Conservation (phyloP, 2,329 filamentous ascomycete genomes). For the Coniella vitis region DNA sequence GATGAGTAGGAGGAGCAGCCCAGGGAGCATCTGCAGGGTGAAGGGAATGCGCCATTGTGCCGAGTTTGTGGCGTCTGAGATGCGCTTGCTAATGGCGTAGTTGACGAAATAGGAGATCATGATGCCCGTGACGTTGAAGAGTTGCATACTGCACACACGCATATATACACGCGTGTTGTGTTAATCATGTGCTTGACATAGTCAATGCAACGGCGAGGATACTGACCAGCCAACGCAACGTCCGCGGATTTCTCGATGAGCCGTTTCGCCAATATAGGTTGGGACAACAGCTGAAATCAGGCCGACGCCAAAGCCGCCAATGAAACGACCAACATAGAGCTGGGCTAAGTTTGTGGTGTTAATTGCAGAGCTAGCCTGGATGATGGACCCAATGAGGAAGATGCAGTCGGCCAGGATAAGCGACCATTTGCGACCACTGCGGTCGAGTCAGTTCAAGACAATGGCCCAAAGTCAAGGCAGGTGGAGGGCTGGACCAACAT, state of each 20-base stretch:
- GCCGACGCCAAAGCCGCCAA: conserved; percentile 15
- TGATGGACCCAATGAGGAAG: conserved; percentile 8
- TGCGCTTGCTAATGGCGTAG: conserved; percentile 14
- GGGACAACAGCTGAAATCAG: conserved; percentile 14
- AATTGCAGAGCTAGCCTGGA: conserved; percentile 11
- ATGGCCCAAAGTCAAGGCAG: neutral
- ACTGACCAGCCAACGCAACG: conserved; percentile 13
- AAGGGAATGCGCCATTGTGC: conserved; percentile 35
- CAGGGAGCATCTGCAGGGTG: conserved; percentile 35
- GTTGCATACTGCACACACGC: conserved; percentile 12
- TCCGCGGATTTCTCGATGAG: conserved; percentile 12
- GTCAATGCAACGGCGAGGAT: neutral
- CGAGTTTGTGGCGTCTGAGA: conserved; percentile 19
- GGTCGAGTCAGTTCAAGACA: neutral
- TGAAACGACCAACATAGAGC: conserved; percentile 14
- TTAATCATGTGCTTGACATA: neutral
- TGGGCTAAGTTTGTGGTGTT: conserved; percentile 8
- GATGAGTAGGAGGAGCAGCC: conserved; percentile 28
- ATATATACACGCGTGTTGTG: no score
- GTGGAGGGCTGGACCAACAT: conserved; percentile 20
- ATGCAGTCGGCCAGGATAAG: conserved; percentile 10
- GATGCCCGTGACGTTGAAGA: conserved; percentile 15
- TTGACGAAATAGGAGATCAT: conserved; percentile 16
- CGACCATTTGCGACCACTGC: conserved; percentile 11
- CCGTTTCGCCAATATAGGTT: conserved; percentile 15